Conservation (phyloP, 495 filamentous ascomycete genomes). For the Penicillium taxi region DNA sequence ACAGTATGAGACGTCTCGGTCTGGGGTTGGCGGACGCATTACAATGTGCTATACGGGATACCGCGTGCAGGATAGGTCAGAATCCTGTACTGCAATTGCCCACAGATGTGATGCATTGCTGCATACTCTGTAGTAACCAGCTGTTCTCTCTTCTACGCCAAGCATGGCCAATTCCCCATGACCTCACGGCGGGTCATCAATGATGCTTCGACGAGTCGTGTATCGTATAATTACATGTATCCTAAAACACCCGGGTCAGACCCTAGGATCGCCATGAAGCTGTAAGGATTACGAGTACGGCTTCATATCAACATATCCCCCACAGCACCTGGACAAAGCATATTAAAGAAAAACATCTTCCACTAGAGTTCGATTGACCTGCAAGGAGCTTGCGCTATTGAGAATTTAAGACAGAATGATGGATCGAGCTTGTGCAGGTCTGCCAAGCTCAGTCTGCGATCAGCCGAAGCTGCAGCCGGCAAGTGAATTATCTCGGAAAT, state of each 20-base stretch:
- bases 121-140: too few species aligned
- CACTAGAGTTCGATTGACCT: too few species aligned
- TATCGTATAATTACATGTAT: conserved; percentile 8
- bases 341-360: too few species aligned
- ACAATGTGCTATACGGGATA: neutral
- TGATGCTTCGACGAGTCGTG: conserved; percentile 16
- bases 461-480: conserved; percentile 18
- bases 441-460: conserved; percentile 20
- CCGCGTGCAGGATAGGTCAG: neutral
- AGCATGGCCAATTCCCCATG: conserved; percentile 12
- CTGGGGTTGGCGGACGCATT: conserved; percentile 3
- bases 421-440: conserved; percentile 26
- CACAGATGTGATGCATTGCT: conserved; percentile 1
- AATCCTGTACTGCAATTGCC: neutral
- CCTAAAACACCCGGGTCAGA: conserved; percentile 17
- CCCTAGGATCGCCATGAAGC: too few species aligned
- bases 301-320: neutral
- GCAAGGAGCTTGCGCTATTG: too few species aligned
- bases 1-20: conserved; percentile 6
- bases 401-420: too few species aligned
- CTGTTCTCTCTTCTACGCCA: conserved; percentile 11
- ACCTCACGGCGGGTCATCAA: conserved; percentile 20
- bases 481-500: conserved; percentile 11
- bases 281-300: too few species aligned
- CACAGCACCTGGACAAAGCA: neutral